Percentiles rank a stretch among this genome's conserved stretches.
Conservation (phyloP, 1,139 yeast species). For the Candida tetrigidarum region DNA sequence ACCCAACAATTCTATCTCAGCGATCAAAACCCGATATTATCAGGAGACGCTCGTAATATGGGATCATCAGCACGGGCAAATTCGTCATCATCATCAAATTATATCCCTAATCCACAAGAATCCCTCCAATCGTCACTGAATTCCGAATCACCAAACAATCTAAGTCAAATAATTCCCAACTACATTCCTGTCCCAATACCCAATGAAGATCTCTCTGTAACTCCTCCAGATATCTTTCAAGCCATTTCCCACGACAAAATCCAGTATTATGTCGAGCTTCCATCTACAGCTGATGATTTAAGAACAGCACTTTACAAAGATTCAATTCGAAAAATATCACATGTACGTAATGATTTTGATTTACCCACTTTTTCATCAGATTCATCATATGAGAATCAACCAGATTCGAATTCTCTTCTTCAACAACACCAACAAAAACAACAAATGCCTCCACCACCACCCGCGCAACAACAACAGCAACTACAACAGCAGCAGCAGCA, state of each 20-base stretch:
- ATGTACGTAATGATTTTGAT: constrained; percentile 7
- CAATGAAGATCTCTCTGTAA: constrained; percentile 13
- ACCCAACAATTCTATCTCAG: not conserved
- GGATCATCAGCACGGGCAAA: not conserved
- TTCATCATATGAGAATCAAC: constrained; percentile 1
- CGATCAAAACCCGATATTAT: constrained; percentile 7
- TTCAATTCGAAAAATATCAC: constrained; percentile 16
- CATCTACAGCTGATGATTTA: constrained; percentile 22
- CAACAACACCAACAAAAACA: not conserved
- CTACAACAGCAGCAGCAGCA: constrained; percentile 7
- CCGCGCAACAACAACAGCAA: constrained; percentile 1
- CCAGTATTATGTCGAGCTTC: constrained; percentile 12
- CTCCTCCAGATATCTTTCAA: constrained; percentile 19
- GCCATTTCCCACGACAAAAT: constrained; percentile 12
- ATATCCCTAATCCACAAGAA: constrained; percentile 2
- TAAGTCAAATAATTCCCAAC: constrained; percentile 14
- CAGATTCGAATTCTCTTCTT: not conserved
- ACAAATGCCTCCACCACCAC: not conserved
- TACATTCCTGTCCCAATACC: constrained; percentile 16
- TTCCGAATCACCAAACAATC: constrained; percentile 17
- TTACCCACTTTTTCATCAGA: constrained; percentile 7
- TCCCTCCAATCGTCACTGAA: constrained; percentile 15
- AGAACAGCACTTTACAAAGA: constrained; percentile 25
- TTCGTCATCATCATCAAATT: constrained; percentile 3
- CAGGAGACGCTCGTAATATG: not conserved